Evolutionary conservation across 306 rosid genomes (phyloP).

Genomic region (Macrotyloma uniflorum): DNA sequence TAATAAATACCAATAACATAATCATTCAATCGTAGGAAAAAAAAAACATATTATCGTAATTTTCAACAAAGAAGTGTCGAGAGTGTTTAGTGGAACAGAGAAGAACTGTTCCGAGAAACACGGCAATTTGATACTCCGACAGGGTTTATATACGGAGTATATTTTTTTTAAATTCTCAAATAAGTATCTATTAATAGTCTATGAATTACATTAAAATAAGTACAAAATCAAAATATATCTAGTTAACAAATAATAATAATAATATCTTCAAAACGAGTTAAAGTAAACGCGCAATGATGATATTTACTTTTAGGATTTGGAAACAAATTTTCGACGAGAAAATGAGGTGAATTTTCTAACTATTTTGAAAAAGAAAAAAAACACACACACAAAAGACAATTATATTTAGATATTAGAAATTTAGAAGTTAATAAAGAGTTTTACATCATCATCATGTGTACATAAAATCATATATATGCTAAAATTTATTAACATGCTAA

Average conservation of each 20-base stretch:
- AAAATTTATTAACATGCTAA: too few species aligned
- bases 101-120: background rate
- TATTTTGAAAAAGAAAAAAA: background rate
- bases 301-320: too few species aligned
- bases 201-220: background rate
- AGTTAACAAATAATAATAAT: background rate
- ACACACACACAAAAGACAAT: too few species aligned
- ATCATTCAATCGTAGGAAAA: background rate
- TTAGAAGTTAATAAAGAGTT: background rate
- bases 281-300: too few species aligned
- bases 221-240: background rate
- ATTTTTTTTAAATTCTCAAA: background rate
- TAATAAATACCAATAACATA: background rate
- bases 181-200: background rate
- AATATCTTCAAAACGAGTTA: too few species aligned
- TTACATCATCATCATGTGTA: too few species aligned
- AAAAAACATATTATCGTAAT: background rate
- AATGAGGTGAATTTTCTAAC: too few species aligned
- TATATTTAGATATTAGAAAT: background rate
- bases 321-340: too few species aligned
- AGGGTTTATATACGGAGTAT: background rate
- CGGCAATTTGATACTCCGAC: background rate
- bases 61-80: background rate
- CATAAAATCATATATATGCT: too few species aligned
- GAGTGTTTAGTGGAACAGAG: background rate